A percentile compares a stretch with the other conserved stretches of the same genome.
phyloP scores from a whole-genome alignment of 2,329 filamentous ascomycete genomes.

The Arthrobotrys iridis region DNA sequence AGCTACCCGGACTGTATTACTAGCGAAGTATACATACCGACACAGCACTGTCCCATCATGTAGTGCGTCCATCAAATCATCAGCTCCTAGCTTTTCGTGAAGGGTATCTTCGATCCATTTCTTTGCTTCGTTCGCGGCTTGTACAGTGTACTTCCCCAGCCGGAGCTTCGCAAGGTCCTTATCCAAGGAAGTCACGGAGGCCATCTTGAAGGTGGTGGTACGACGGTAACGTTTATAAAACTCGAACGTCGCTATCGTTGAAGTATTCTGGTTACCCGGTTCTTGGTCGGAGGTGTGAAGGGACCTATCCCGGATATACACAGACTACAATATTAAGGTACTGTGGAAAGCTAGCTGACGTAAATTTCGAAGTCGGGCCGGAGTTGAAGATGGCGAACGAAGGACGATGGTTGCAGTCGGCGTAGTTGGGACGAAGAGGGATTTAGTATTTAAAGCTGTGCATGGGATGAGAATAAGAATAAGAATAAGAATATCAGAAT shows the following conservation, averaged over 20 bases:
- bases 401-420: background rate
- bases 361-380: background rate
- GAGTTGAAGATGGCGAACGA: slow-evolving; percentile 8
- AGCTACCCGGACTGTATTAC: slow-evolving; percentile 6
- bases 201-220: slow-evolving; percentile 69
- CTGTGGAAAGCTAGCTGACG: too few species aligned
- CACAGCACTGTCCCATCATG: slow-evolving; percentile 93
- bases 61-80: slow-evolving; percentile 82
- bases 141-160: slow-evolving; percentile 89
- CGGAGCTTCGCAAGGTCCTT: slow-evolving; percentile 95
- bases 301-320: too few species aligned
- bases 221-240: slow-evolving; percentile 34
- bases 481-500: slow-evolving; percentile 33
- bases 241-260: slow-evolving; percentile 36
- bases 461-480: too few species aligned
- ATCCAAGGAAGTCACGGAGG: slow-evolving; percentile 90
- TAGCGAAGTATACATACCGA: too few species aligned
- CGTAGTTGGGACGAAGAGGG: slow-evolving; percentile 21
- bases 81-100: slow-evolving; percentile 72
- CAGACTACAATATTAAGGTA: background rate
- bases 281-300: background rate
- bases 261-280: background rate
- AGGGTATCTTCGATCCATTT: slow-evolving; percentile 86
- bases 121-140: slow-evolving; percentile 84
- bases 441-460: too few species aligned